A percentile compares a stretch with the other conserved stretches of the same genome.
Conservation (phyloP, 805 yeast species). For the Myxozyma melibiosi region DNA sequence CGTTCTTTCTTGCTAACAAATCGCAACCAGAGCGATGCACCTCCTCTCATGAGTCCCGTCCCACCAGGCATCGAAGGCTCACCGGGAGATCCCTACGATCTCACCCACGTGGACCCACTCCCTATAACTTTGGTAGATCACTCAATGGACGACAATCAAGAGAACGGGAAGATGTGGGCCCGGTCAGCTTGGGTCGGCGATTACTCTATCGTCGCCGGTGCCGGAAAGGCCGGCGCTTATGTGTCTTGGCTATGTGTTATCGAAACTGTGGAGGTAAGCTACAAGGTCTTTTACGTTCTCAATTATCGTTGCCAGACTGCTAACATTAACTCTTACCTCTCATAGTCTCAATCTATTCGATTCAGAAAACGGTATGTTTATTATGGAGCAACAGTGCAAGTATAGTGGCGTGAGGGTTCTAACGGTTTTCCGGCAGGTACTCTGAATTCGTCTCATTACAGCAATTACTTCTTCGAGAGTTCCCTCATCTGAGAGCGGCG, state of each 20-base stretch:
- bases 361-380: slow-evolving; percentile 20
- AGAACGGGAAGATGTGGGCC: slow-evolving; percentile 44
- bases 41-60: slow-evolving; percentile 15
- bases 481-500: slow-evolving; percentile 44
- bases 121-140: slow-evolving; percentile 48
- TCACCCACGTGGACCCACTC: slow-evolving; percentile 43
- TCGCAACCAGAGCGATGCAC: slow-evolving; percentile 9
- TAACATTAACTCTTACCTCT: no score
- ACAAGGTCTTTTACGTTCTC: not conserved
- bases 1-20: not conserved
- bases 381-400: no score
- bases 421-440: slow-evolving; percentile 48
- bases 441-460: slow-evolving; percentile 62
- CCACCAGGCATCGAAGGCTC: slow-evolving; percentile 17
- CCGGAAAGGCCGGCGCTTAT: slow-evolving; percentile 44
- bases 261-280: slow-evolving; percentile 40
- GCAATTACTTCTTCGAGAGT: slow-evolving; percentile 42
- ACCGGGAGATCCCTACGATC: slow-evolving; percentile 33
- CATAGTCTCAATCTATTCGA: slow-evolving; percentile 12
- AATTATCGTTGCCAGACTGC: not conserved
- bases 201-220: slow-evolving; percentile 47
- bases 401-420: not conserved
- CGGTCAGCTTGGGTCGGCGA: slow-evolving; percentile 45
- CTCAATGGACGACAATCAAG: slow-evolving; percentile 32
- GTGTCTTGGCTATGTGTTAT: slow-evolving; percentile 49